Evolutionary conservation across 2,329 filamentous ascomycete genomes (phyloP).

Genomic region (Magnaporthiopsis rhizophila): DNA sequence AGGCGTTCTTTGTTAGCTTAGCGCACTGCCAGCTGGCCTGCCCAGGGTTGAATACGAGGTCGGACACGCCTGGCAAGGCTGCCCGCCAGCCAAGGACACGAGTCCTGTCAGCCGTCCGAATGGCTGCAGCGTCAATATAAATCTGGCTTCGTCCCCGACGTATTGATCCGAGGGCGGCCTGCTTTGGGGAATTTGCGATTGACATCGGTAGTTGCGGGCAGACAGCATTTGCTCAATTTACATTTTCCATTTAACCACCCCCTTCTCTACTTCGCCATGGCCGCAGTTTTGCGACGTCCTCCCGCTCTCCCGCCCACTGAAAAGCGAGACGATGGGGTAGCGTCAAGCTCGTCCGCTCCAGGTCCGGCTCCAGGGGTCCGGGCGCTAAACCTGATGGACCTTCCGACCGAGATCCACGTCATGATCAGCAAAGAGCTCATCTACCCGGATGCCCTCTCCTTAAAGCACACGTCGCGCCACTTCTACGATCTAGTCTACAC

Average conservation of each 20-base stretch:
- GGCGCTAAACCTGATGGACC: constrained; percentile 30
- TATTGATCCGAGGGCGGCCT: not conserved
- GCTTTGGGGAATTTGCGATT: not conserved
- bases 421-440: constrained; percentile 51
- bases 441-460: constrained; percentile 63
- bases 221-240: not conserved
- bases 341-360: not conserved
- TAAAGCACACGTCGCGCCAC: constrained; percentile 58
- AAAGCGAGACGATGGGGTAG: not conserved
- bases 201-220: not conserved
- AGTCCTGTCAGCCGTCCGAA: not conserved
- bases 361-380: not conserved
- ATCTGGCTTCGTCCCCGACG: not conserved
- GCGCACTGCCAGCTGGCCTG: not conserved
- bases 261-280: not conserved
- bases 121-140: not conserved
- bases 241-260: not conserved
- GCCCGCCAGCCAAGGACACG: not conserved
- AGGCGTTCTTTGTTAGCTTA: not conserved
- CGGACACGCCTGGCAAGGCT: not conserved
- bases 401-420: constrained; percentile 62
- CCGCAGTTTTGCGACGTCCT: not conserved
- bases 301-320: not conserved
- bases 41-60: not conserved
- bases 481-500: constrained; percentile 60